Conservation (phyloP, 2,329 filamentous ascomycete species). For the Ascosphaera aggregata region DNA sequence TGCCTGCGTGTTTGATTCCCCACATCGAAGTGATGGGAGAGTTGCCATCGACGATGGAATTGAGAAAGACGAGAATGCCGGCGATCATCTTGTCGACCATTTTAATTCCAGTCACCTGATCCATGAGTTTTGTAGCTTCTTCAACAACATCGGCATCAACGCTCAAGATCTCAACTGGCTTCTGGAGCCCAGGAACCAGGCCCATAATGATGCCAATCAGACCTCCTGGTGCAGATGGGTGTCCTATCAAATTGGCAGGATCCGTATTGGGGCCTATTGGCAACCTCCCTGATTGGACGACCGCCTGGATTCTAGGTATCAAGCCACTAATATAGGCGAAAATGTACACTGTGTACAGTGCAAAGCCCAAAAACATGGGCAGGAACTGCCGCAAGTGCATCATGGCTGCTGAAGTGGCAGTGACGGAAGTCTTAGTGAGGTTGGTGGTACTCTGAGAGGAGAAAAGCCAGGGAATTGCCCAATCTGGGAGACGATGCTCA, state of each 20-base stretch:
- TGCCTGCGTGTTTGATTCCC: constrained; percentile 17
- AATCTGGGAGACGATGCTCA: background rate
- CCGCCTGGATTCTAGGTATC: constrained; percentile 6
- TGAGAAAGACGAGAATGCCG: constrained; percentile 17
- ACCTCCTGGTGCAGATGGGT: too few species aligned
- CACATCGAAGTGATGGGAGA: constrained; percentile 15
- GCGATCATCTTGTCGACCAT: constrained; percentile 12
- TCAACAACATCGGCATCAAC: constrained; percentile 10
- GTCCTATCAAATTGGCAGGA: background rate
- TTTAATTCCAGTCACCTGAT: constrained; percentile 13
- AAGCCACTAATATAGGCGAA: constrained; percentile 14
- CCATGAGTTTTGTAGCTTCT: constrained; percentile 10
- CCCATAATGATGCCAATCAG: too few species aligned
- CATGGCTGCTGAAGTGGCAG: background rate
- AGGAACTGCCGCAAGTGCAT: constrained; percentile 5
- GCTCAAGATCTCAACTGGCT: too few species aligned
- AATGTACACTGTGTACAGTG: constrained; percentile 10
- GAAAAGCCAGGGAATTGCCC: background rate
- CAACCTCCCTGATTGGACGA: background rate
- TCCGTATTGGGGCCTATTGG: background rate
- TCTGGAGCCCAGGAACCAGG: too few species aligned
- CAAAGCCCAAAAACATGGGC: constrained; percentile 12
- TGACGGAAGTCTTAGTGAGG: background rate
- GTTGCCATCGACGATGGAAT: constrained; percentile 17
- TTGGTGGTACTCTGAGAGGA: background rate